phyloP scores from a whole-genome alignment of 164 flowering plant species.

The Houttuynia cordata region DNA sequence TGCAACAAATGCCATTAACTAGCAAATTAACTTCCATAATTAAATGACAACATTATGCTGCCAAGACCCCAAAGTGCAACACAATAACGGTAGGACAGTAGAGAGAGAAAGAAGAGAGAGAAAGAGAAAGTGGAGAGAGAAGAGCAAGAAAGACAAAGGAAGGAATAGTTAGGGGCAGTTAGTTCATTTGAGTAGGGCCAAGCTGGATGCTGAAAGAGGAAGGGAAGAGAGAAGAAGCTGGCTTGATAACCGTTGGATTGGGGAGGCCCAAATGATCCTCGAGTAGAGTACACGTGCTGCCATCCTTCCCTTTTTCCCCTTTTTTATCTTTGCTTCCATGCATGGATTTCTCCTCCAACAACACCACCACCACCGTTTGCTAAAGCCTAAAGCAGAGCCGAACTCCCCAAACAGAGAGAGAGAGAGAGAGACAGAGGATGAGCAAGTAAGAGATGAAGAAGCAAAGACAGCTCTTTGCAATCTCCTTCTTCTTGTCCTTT shows the following conservation, averaged over 20 bases:
- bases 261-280: constrained; percentile 39
- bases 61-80: neutral
- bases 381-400: no score
- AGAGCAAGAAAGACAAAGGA: constrained; percentile 43
- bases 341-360: constrained; percentile 82
- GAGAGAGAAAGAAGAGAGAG: neutral
- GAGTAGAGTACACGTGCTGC: constrained; percentile 56
- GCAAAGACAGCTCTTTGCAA: constrained; percentile 2
- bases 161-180: constrained; percentile 43
- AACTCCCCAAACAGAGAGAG: no score
- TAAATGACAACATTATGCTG: neutral
- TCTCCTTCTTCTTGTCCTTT: constrained; percentile 4
- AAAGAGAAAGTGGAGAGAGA: constrained; percentile 3
- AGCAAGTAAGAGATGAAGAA: constrained; percentile 1
- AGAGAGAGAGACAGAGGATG: neutral
- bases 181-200: constrained; percentile 9
- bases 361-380: no score
- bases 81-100: neutral
- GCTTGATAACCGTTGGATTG: constrained; percentile 26
- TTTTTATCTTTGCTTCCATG: constrained; percentile 60
- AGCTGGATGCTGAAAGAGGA: constrained; percentile 14
- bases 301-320: constrained; percentile 4
- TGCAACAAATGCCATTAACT: no score
- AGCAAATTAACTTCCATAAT: neutral
- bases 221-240: neutral